Evolutionary conservation across 179 eudicot genomes (phyloP).

Genomic region (Beta macrorhiza): DNA sequence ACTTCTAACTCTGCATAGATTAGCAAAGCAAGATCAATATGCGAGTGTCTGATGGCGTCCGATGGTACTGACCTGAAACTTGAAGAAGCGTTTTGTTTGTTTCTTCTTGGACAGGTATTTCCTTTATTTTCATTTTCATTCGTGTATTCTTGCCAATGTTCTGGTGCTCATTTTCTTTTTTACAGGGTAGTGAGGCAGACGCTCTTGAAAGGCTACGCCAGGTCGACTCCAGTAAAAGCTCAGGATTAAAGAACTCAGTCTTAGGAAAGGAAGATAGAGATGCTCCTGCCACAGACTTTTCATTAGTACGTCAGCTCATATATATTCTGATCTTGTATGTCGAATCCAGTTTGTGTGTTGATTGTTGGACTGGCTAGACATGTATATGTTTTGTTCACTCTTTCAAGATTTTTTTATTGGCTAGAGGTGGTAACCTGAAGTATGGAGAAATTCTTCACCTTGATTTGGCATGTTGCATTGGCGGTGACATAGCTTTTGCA

Average conservation of each 20-base stretch:
- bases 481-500: not conserved
- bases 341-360: not conserved
- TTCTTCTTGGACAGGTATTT: constrained; percentile 89
- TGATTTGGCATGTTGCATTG: not conserved
- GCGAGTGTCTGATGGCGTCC: constrained; percentile 79
- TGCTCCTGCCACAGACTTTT: constrained; percentile 43
- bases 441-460: not conserved
- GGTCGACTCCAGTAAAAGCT: constrained; percentile 46
- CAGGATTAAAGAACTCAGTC: constrained; percentile 51
- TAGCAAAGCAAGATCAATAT: constrained; percentile 73
- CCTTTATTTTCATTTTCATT: constrained; percentile 16
- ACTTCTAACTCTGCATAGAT: constrained; percentile 53
- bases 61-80: constrained; percentile 89
- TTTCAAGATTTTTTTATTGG: not conserved
- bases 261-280: constrained; percentile 53
- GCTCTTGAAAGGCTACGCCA: constrained; percentile 71
- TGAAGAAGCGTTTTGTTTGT: constrained; percentile 86
- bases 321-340: not conserved
- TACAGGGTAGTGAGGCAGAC: constrained; percentile 81
- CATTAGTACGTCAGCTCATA: constrained; percentile 53
- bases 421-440: not conserved
- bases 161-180: constrained; percentile 1
- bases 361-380: not conserved
- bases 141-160: not conserved
- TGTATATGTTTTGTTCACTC: not conserved